phyloP scores from a whole-genome alignment of 768 basidiomycete species.

The Pleurotus sapidus region DNA sequence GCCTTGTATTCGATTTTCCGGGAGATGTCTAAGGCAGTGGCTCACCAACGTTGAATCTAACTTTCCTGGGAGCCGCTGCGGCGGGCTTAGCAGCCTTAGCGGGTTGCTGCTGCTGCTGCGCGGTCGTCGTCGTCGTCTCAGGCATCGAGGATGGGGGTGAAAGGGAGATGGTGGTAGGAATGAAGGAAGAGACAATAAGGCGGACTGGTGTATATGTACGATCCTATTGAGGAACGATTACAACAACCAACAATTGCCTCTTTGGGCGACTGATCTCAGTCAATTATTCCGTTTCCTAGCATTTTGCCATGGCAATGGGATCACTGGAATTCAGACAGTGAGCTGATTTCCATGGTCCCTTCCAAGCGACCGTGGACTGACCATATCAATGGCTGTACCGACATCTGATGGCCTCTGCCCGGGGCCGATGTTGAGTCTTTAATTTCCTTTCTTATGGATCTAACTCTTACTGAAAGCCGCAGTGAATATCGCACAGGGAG shows the following conservation, averaged over 20 bases:
- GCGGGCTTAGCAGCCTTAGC: conserved; percentile 29
- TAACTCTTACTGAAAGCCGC: too few relatives aligned
- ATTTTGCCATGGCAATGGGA: conserved; percentile 7
- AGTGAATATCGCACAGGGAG: too few relatives aligned
- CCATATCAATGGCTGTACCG: conserved; percentile 7
- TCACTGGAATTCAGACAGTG: neutral
- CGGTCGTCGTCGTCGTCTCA: conserved; percentile 28
- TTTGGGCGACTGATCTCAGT: neutral
- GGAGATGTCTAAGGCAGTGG: conserved; percentile 1
- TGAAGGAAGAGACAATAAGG: conserved; percentile 9
- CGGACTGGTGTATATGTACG: neutral
- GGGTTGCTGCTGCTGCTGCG: conserved; percentile 31
- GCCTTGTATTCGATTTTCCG: neutral
- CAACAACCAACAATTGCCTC: conserved; percentile 2
- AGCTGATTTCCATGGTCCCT: conserved; percentile 4
- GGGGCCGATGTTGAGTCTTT: neutral
- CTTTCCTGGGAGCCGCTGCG: conserved; percentile 70
- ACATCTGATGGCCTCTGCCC: neutral
- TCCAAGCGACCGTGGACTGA: neutral
- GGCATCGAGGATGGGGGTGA: conserved; percentile 21
- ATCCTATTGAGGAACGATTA: neutral
- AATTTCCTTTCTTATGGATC: neutral
- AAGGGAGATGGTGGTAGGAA: conserved; percentile 16
- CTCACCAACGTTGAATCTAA: conserved; percentile 84
- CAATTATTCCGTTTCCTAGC: conserved; percentile 3